phyloP scores from a whole-genome alignment of 2,329 filamentous ascomycete species.

The Juglanconis oblonga region DNA sequence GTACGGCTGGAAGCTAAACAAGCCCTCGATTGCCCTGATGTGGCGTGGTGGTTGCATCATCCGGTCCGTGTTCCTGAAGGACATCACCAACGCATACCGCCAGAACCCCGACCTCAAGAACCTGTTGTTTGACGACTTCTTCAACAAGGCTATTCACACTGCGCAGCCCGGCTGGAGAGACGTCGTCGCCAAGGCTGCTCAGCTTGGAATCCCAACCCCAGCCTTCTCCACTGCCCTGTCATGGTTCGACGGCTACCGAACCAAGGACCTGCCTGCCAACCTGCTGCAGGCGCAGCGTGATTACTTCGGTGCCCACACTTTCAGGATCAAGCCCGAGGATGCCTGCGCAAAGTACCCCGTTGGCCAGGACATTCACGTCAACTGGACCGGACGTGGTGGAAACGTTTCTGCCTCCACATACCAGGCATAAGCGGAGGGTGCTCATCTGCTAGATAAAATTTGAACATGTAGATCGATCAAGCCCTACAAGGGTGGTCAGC shows the following conservation, averaged over 20 bases:
- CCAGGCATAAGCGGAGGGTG: constrained; percentile 67
- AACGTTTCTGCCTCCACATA: constrained; percentile 97
- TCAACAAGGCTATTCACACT: constrained; percentile 98
- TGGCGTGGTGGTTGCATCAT: constrained; percentile 99
- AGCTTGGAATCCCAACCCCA: constrained; percentile 93
- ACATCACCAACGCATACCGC: constrained; percentile 97
- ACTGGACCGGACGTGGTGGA: constrained; percentile 98
- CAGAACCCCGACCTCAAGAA: constrained; percentile 93
- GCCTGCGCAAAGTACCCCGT: constrained; percentile 77
- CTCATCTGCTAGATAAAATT: constrained; percentile 13
- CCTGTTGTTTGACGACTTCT: constrained; percentile 98
- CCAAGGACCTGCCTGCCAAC: constrained; percentile 96
- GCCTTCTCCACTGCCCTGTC: constrained; percentile 95
- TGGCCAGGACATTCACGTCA: constrained; percentile 93
- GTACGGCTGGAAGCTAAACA: constrained; percentile 98
- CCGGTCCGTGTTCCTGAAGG: constrained; percentile 99
- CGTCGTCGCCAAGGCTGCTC: constrained; percentile 84
- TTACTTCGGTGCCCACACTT: constrained; percentile 96
- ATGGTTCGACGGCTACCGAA: constrained; percentile 99
- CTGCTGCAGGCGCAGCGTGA: constrained; percentile 98
- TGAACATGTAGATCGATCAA: constrained; percentile 7
- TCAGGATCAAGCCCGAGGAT: constrained; percentile 79
- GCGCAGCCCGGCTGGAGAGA: constrained; percentile 92
- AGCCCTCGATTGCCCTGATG: constrained; percentile 99
- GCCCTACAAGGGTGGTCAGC: constrained; percentile 4